Conservation (phyloP, 2,329 filamentous ascomycete species). For the Myriangium duriaei region DNA sequence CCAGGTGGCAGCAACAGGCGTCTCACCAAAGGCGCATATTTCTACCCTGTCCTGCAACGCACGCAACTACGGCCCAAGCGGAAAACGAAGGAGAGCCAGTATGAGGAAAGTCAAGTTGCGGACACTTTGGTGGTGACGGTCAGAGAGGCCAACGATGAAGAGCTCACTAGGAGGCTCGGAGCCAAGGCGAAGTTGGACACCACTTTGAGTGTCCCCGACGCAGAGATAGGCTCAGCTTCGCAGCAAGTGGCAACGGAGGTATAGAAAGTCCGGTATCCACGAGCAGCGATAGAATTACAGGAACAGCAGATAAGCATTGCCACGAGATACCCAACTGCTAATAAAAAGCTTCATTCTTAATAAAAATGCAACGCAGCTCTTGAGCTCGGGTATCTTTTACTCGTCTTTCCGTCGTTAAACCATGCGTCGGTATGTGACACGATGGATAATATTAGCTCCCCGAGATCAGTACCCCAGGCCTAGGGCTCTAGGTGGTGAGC, state of each 20-base stretch:
- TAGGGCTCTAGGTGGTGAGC: not conserved
- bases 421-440: too few species aligned
- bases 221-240: not conserved
- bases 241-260: not conserved
- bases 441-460: too few species aligned
- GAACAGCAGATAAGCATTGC: constrained; percentile 8
- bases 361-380: too few species aligned
- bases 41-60: constrained; percentile 47
- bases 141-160: constrained; percentile 37
- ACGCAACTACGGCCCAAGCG: constrained; percentile 38
- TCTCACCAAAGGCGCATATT: constrained; percentile 44
- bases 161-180: constrained; percentile 34
- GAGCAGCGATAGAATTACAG: not conserved
- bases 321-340: too few species aligned
- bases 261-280: too few species aligned
- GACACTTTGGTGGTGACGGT: constrained; percentile 42
- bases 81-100: constrained; percentile 25
- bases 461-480: constrained; percentile 4
- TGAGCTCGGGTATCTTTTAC: too few species aligned
- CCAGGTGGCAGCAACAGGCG: constrained; percentile 25
- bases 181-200: constrained; percentile 10
- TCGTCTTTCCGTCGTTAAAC: too few species aligned
- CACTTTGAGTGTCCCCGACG: not conserved
- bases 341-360: too few species aligned
- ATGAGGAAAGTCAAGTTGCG: constrained; percentile 34